Base-by-base conservation (phyloP, 1,284 basidiomycete species). In the Cutaneotrichosporon spelunceum region DNA sequence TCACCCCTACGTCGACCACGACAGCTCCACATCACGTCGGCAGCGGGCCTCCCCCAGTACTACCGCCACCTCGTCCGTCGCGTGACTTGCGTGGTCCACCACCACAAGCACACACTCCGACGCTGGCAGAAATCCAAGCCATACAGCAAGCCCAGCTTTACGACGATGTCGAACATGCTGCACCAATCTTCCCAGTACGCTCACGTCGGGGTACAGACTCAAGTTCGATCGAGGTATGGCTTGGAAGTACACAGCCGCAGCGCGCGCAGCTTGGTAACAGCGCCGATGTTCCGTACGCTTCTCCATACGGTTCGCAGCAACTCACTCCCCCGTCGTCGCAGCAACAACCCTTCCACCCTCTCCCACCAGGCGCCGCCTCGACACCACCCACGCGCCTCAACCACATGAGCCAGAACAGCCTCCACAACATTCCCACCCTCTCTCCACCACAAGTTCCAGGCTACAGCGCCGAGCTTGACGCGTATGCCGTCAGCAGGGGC, bases 381-480 rank as follows among this genome's bases (percentile, higher is more conserved):
- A 63, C 65, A 0, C 54, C 65, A 9, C 47, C 53, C 7, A 29
- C 53, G 24, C 59, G 52, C 34, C 44, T 55, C 33, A 30, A 53
- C 19, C 64, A 62, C 55, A 42, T 64, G 36, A 55, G 47, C 16
- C 58, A 57, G 39, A 27, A 39, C 26, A 60, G 64, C 50, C 24
- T 65, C 8, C 65, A 23, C 53, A 70, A 52, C 66, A 61, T 24
- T 66, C 63, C 53, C 54, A 59, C n/a, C 39, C 65, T 42, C 63
- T 67, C 49, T 56, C 67, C 47, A 44, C 64, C 53, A 34, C 55
- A 62, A 55, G 23, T 52, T 47, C 54, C 50, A 54, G 49, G 59
- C 30, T 58, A 53, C 36, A 33, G 30, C 9, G 52, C 26, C 26
- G 68, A 34, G 68, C 66, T 70, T 27, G 66, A 70, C 49, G 70